Evolutionary conservation across 2,329 filamentous ascomycete genomes (phyloP), one percentile per base, ranked within the genome.

Genomic region (Talaromyces marneffei): DNA sequence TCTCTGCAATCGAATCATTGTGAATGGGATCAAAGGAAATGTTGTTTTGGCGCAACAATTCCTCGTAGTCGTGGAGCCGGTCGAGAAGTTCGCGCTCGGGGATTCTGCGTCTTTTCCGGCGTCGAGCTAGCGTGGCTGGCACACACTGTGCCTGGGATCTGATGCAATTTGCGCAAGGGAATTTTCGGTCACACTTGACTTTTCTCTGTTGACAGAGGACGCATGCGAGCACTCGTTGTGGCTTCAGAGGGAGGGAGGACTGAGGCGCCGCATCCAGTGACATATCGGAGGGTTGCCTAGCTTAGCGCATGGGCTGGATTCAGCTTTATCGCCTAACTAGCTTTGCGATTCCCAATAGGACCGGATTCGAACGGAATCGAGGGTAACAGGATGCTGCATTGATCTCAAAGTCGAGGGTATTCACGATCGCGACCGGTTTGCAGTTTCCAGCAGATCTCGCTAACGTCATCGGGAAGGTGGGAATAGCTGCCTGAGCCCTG

Each of bases 191-290:
- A 73, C 89, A 91, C 63, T 86, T 86, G 44, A 91, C 83, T 72
- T 91, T 91, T 63, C 88, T 85, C 71, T 89, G 87, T 71, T 92
- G 88, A 70, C 90, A 93, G 20, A 87, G 80, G 14, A 90, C 81
- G 68, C 90, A 93, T 39, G 83, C 67, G 12, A 71, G 63, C 2
- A 66, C 61, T 14, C 71, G 66, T 56, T 40, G 62, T 35, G 60
- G 60, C 39, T 55, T 62, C 10, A 18, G 4, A 12, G 56, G 44
- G 18, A 53, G 46, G 23, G 44, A 29, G 18, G 39, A 25, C 3
- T 25, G 18, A 4, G 52, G 46, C 9, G 53, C 39, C 31, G 52
- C 25, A 27, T 35, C 59, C 3, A 42, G 50, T 1, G 56, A 58
- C 56, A 58, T 58, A 33, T 48, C n/a, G 44, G 20, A 2, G 42